Evolutionary conservation across 2,329 filamentous ascomycete species (phyloP).

Genomic region (Claviceps spartinae): DNA sequence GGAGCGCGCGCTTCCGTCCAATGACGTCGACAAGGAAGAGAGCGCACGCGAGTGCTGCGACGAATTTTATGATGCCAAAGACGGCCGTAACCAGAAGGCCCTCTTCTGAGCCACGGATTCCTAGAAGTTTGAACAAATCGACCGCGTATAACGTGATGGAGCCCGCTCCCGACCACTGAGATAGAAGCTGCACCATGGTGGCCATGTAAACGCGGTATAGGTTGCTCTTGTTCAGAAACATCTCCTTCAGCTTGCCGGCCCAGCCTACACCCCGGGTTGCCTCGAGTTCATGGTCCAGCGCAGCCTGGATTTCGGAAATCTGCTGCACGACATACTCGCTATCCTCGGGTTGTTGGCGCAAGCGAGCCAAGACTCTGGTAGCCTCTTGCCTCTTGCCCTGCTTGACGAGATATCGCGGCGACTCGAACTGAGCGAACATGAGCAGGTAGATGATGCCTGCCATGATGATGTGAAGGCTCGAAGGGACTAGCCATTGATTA

Average conservation of each 20-base stretch:
- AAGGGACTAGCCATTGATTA: constrained; percentile 51
- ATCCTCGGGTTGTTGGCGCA: constrained; percentile 46
- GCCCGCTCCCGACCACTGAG: constrained; percentile 61
- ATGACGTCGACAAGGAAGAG: constrained; percentile 70
- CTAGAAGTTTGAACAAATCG: constrained; percentile 59
- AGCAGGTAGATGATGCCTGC: constrained; percentile 57
- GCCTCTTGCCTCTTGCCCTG: constrained; percentile 46
- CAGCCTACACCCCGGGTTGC: constrained; percentile 53
- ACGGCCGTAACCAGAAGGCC: constrained; percentile 61
- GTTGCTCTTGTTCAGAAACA: constrained; percentile 54
- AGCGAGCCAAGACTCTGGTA: constrained; percentile 35
- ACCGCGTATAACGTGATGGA: constrained; percentile 67
- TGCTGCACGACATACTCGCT: constrained; percentile 50
- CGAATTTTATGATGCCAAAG: constrained; percentile 63
- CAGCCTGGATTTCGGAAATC: constrained; percentile 48
- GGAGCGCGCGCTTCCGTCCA: constrained; percentile 55
- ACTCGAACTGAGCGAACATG: constrained; percentile 56
- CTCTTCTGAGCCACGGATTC: constrained; percentile 53
- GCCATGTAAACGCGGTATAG: constrained; percentile 60
- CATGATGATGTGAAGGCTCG: constrained; percentile 65
- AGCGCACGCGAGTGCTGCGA: constrained; percentile 53
- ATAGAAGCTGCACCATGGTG: constrained; percentile 54
- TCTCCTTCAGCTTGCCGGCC: constrained; percentile 52
- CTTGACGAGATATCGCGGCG: constrained; percentile 58
- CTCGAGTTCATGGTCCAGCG: constrained; percentile 58